phyloP scores from a whole-genome alignment of 306 rosid genomes.

The Quercus robur region DNA sequence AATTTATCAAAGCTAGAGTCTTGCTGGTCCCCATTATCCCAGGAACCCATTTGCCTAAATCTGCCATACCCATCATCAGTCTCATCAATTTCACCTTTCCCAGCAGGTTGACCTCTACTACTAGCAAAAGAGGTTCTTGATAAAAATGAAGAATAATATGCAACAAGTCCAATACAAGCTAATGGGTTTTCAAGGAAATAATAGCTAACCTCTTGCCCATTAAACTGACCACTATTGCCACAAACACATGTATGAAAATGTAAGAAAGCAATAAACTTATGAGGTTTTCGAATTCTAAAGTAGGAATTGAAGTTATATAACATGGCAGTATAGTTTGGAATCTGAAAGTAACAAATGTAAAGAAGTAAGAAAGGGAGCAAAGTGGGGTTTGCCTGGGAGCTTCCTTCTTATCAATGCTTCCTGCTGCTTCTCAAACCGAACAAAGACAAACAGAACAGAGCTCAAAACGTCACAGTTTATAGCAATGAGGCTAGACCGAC shows the following conservation, averaged over 20 bases:
- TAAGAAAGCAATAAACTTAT: background rate
- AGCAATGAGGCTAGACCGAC: no score
- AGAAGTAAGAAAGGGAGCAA: background rate
- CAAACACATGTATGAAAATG: background rate
- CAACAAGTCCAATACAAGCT: background rate
- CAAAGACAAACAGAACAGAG: no score
- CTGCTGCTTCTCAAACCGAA: background rate
- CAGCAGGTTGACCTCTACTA: slow-evolving; percentile 16
- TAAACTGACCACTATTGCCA: slow-evolving; percentile 24
- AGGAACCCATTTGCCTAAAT: slow-evolving; percentile 34
- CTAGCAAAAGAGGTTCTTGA: slow-evolving; percentile 22
- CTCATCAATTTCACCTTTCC: slow-evolving; percentile 15
- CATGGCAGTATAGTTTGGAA: slow-evolving; percentile 4
- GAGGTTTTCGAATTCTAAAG: slow-evolving; percentile 9
- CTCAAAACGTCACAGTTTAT: no score
- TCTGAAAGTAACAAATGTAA: background rate
- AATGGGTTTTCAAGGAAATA: slow-evolving; percentile 22
- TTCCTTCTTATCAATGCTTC: background rate
- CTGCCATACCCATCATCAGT: slow-evolving; percentile 14
- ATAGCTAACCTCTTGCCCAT: slow-evolving; percentile 8
- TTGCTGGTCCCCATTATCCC: slow-evolving; percentile 23
- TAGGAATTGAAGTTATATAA: background rate
- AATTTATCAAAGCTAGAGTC: slow-evolving; percentile 8
- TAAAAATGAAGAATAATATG: slow-evolving; percentile 31
- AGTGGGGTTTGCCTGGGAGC: background rate